A percentile compares a stretch with the other conserved stretches of the same genome.
Evolutionary conservation across 768 basidiomycete species (phyloP).

Genomic region (Agrocybe praecox): DNA sequence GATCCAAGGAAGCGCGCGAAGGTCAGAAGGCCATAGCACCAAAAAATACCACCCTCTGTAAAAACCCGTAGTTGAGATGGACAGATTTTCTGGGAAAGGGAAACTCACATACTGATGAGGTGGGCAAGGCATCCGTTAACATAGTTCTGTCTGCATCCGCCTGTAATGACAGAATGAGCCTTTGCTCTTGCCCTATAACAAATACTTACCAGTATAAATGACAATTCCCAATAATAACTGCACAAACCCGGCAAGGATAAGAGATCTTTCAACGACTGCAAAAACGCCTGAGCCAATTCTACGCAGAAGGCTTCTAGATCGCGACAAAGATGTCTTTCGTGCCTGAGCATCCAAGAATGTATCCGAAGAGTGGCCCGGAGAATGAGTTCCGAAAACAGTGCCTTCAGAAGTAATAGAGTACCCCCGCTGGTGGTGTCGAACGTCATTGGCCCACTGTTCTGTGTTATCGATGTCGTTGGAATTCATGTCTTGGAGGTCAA

Average conservation of each 20-base stretch:
- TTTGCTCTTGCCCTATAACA: background rate
- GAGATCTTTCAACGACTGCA: slow-evolving; percentile 55
- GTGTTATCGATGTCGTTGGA: slow-evolving; percentile 37
- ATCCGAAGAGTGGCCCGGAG: slow-evolving; percentile 56
- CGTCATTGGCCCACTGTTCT: slow-evolving; percentile 57
- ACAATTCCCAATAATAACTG: slow-evolving; percentile 72
- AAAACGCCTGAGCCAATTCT: slow-evolving; percentile 53
- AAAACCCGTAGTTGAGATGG: slow-evolving; percentile 4
- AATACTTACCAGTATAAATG: slow-evolving; percentile 65
- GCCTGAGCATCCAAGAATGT: slow-evolving; percentile 49
- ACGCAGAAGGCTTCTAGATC: slow-evolving; percentile 20
- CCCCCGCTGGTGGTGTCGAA: slow-evolving; percentile 42
- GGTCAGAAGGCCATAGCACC: slow-evolving; percentile 84
- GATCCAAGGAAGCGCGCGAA: slow-evolving; percentile 96
- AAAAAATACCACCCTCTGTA: slow-evolving; percentile 91
- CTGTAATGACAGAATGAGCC: slow-evolving; percentile 24
- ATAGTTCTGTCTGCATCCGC: slow-evolving; percentile 80
- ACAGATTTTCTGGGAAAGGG: background rate
- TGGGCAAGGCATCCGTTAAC: slow-evolving; percentile 88
- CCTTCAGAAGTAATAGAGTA: slow-evolving; percentile 54
- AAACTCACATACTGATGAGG: slow-evolving; percentile 71
- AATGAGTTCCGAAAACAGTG: slow-evolving; percentile 52
- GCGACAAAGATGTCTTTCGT: slow-evolving; percentile 7
- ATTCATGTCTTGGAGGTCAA: slow-evolving; percentile 28
- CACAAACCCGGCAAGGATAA: slow-evolving; percentile 74